Evolutionary conservation across 1,284 basidiomycete genomes (phyloP), one percentile per base, ranked within the genome.

Genomic region (Cutaneotrichosporon sp.): DNA sequence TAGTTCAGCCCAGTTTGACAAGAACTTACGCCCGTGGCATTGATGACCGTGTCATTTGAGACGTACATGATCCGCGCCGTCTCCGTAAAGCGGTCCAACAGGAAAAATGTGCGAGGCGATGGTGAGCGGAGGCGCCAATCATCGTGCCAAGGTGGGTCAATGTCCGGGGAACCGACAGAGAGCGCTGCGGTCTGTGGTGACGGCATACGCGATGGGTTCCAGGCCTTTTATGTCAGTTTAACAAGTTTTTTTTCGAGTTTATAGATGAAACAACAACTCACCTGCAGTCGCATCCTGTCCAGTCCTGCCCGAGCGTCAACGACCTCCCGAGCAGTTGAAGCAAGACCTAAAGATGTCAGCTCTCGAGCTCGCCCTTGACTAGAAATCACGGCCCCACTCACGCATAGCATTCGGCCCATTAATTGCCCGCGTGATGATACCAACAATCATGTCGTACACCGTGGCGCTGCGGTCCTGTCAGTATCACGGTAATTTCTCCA

Each of bases 11-110:
- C 18, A n/a, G n/a, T n/a, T 15, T 14, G 41, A 43, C 15, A 12
- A 38, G 9, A 4, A 63, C 64, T 59, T 50, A 67, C 68, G 9
- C 46, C 51, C 13, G 47, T 44, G 10, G 58, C 61, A 17, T 62
- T 58, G 20, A 67, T 44, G 23, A 72, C 58, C 7, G 69, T 49
- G n/a, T 68, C 64, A 51, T 73, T 73, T 34, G 63, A 67, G 34
- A 62, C 62, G 50, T 65, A 70, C 45, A 63, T 64, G 30, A 73
- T 62, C 3, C 64, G 56, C 13, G 55, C 56, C 12, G 65, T 62
- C 38, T 69, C 64, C 1, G 68, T 70, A 45, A 73, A 73, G 15
- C 71, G 42, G 47, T 73, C 67, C 2, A 73, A 37, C 20, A 72
- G 60, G 60, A 66, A 67, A 43, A 68, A 70, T 7, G 66, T 69